Evolutionary conservation across 768 basidiomycete species (phyloP).

Genomic region (Lepiota subincarnata): DNA sequence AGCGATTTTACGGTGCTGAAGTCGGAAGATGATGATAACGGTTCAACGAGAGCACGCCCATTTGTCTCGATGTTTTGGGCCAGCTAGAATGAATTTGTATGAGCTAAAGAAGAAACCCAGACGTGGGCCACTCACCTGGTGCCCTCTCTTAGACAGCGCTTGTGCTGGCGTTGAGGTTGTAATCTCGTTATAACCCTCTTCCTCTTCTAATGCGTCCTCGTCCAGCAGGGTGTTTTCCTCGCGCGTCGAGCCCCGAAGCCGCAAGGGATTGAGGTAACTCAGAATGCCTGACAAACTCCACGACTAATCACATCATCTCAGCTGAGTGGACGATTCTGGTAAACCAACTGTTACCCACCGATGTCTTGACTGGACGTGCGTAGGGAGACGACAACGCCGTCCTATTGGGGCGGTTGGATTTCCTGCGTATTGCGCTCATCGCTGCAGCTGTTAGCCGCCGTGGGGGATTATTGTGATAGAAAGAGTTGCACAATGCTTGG

Average conservation of each 20-base stretch:
- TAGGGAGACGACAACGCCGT: conserved; percentile 46
- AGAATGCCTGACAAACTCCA: conserved; percentile 54
- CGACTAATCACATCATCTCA: conserved; percentile 20
- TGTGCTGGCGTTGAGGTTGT: conserved; percentile 2
- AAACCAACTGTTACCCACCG: conserved; percentile 11
- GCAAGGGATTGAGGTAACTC: conserved; percentile 47
- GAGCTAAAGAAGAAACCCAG: not conserved
- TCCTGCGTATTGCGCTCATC: conserved; percentile 56
- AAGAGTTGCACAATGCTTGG: conserved; percentile 18
- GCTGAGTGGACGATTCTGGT: conserved; percentile 15
- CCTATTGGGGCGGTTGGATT: conserved; percentile 33
- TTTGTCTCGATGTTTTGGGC: not conserved
- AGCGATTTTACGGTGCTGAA: conserved; percentile 4
- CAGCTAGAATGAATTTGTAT: not conserved
- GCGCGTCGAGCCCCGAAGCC: conserved; percentile 24
- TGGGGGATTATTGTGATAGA: conserved; percentile 15
- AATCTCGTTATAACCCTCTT: not conserved
- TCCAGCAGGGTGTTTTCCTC: conserved; percentile 14
- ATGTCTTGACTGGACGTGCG: conserved; percentile 33
- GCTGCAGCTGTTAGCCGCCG: conserved; percentile 11
- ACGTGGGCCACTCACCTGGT: conserved; percentile 14
- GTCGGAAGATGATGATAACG: conserved; percentile 4
- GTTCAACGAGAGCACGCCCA: conserved; percentile 1
- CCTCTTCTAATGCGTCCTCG: conserved; percentile 14
- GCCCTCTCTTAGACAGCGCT: conserved; percentile 12